Percentiles rank a stretch among this genome's conserved stretches.
Conservation (phyloP, 257 asterid species). For the Nicotiana undulata region DNA sequence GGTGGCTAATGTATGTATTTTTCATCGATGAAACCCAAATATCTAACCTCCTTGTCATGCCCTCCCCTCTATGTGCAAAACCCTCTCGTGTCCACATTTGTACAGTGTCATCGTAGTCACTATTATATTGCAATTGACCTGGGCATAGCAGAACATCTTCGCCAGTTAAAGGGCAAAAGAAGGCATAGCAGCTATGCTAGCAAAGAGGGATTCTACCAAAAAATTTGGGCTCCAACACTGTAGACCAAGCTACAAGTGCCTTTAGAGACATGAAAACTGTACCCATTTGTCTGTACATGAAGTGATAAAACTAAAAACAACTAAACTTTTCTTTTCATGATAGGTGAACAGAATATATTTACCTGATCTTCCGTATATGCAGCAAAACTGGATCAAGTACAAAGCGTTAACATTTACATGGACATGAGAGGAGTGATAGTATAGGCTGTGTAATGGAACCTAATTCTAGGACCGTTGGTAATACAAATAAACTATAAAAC, state of each 20-base stretch:
- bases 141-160: not conserved
- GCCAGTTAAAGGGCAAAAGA: not conserved
- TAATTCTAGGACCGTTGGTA: slow-evolving; percentile 1
- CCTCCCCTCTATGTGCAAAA: not conserved
- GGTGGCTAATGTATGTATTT: not conserved
- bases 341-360: slow-evolving; percentile 11
- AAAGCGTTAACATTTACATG: slow-evolving; percentile 31
- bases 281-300: not conserved
- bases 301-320: not conserved
- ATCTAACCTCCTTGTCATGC: not conserved
- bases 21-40: not conserved
- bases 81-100: not conserved
- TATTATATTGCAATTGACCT: not conserved
- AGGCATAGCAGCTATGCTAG: not conserved
- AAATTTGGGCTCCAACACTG: not conserved
- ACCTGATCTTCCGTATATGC: slow-evolving; percentile 23
- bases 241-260: not conserved
- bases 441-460: slow-evolving; percentile 23
- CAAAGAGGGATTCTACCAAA: not conserved
- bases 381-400: slow-evolving; percentile 38
- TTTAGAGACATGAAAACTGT: not conserved
- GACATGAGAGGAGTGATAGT: slow-evolving; percentile 25
- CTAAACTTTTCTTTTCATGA: not conserved
- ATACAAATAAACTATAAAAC: slow-evolving; percentile 10
- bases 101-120: not conserved